Base-by-base conservation (phyloP, 192 early-diverging fungal species). In the Entomortierella parvispora region DNA sequence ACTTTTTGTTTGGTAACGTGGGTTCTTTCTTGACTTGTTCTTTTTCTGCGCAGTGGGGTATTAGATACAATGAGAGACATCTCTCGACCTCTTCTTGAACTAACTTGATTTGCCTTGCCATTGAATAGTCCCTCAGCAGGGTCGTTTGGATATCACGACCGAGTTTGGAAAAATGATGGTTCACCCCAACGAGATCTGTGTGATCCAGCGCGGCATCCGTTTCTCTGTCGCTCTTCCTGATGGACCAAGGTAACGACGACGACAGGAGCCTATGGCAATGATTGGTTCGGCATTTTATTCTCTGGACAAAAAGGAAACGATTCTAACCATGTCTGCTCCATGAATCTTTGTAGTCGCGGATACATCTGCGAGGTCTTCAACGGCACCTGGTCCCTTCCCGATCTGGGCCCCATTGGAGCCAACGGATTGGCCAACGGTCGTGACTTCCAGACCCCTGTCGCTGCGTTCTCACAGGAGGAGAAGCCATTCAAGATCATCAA, bases 341-440 rank as follows among this genome's bases (percentile, higher is more conserved):
- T n/a, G n/a, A n/a, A n/a, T n/a, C n/a, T n/a, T n/a, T n/a, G n/a
- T 74, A 84, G 82, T 43, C 94, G 97, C 25, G 97, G 97, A 2
- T 99, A 96, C 80, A 84, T 97, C 57, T 85, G 93, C 50, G 97
- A 99, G 68, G 90, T 95, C 25, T 97, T 92, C 79, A 90, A 89
- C 46, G 86, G 89, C 32, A 94, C 94, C 77, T 99, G 94, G 89
- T 91, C 96, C 81, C 87, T 99, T 4, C 97, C 97, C 23, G 96
- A 99, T 60, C 88, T 97, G 0, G 97, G 97, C 0, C 95, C 96
- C 15, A 99, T 99, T 58, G 89, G 89, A 47, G 89, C 97, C 31
- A 99, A 99, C 80, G 96, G 96, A 2, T 88, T 99, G 2, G 97
- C 97, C 37, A 96, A 96, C 69, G 90, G 95, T 6, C 92, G 96